Evolutionary conservation across 495 filamentous ascomycete species (phyloP), one percentile per base, ranked within the genome.

Genomic region (Tuber brumale): DNA sequence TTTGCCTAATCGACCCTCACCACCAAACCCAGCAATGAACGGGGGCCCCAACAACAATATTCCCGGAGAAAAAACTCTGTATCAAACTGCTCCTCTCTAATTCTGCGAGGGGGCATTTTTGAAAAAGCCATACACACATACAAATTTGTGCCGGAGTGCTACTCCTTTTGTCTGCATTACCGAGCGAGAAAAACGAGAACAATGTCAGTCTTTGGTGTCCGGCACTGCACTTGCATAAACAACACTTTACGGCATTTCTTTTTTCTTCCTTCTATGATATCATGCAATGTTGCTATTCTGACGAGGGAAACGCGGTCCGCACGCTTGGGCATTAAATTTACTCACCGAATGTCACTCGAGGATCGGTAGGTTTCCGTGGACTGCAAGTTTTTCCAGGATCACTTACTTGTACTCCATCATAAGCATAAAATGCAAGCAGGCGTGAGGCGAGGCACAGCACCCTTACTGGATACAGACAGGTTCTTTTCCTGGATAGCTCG

Each of bases 261-360:
- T 35, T 35, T 35, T n/a, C 27, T 6, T 35, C 31, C 27, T 7
- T 31, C 14, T 7, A 1, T 4, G 37, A 39, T 39, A 16, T 61
- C n/a, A n/a, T 61, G n/a, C 51, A 31, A 61, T 61, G 35, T 66
- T 19, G 27, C 27, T 16, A 66, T 66, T 66, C 57, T 27, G 31
- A 35, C 27, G 57, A 35, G 27, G 57, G 57, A 66, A 66, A 66
- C 57, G 27, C 35, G 57, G 57, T 66, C 57, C 14, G 4, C 57
- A 12, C 27, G 57, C 57, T 66, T 35, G 31, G 14, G 12, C 57
- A 35, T 2, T 66, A 66, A 66, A 66, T 66, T 7, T 35, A 19
- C 35, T 66, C 57, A 66, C 57, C 57, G 27, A 66, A 19, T 35
- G 57, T 66, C 57, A 66, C 57, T 66, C 57, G 57, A 66, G 35